Conservation (phyloP, 164 flowering plant species). For the Cinnamomum chago region DNA sequence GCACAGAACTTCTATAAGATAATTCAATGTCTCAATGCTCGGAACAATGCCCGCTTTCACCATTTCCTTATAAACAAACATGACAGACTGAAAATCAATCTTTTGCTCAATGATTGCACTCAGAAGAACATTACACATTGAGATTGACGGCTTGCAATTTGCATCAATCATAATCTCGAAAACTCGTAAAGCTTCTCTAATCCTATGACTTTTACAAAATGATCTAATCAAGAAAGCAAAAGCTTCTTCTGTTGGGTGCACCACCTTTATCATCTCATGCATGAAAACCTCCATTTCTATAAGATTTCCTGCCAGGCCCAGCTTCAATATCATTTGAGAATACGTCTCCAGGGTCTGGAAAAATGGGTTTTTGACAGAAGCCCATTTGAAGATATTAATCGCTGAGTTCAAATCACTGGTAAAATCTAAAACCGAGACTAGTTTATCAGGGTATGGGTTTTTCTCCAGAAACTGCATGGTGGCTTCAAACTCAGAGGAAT, state of each 20-base stretch:
- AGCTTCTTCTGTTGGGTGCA: conserved; percentile 28
- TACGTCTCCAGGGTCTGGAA: conserved; percentile 43
- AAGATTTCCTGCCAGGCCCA: conserved; percentile 50
- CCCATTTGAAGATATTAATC: conserved; percentile 59
- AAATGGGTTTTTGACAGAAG: conserved; percentile 43
- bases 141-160: conserved; percentile 37
- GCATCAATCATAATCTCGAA: conserved; percentile 38
- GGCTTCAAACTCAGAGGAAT: conserved; percentile 24
- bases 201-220: conserved; percentile 34
- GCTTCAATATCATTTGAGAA: conserved; percentile 40
- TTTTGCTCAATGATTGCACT: conserved; percentile 42
- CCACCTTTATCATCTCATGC: conserved; percentile 43
- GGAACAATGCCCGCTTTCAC: conserved; percentile 63
- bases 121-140: conserved; percentile 37
- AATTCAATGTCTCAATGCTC: conserved; percentile 51
- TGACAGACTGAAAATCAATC: conserved; percentile 35
- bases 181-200: conserved; percentile 46
- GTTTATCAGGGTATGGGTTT: conserved; percentile 36
- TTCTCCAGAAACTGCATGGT: conserved; percentile 35
- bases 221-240: conserved; percentile 31
- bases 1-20: conserved; percentile 50
- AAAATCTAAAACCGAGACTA: conserved; percentile 41
- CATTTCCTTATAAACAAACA: conserved; percentile 73
- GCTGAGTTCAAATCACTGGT: conserved; percentile 42
- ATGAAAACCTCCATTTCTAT: conserved; percentile 50